Base-by-base conservation (phyloP, 1,284 basidiomycete genomes). In the Trichosporon inkin region DNA sequence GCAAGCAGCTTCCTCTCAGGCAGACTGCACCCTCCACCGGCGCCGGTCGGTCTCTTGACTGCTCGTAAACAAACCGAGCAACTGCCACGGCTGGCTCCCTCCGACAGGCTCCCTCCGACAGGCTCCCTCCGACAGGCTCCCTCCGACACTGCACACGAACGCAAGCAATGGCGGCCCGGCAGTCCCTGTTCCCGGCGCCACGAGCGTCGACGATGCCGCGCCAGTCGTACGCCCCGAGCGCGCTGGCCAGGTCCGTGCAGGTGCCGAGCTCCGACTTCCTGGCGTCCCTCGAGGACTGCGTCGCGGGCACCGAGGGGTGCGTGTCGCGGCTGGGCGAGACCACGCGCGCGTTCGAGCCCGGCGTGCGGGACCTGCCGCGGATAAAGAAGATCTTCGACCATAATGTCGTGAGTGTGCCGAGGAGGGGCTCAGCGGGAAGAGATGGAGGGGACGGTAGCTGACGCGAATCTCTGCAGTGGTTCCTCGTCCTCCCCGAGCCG, bases 401-500 rank as follows among this genome's bases (percentile, higher is more conserved):
- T 44, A 66, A 71, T 32, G 73, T 76, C 63, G 77, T 77, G 54
- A 56, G 74, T 71, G 1, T 1, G 6, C n/a, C n/a, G n/a, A n/a
- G n/a, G n/a, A n/a, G n/a, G n/a, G n/a, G n/a, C n/a, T n/a, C n/a
- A n/a, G n/a, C n/a, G n/a, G n/a, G n/a, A n/a, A 8, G 10, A 22
- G 34, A 16, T 19, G 2, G 11, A 14, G 11, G 28, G 16, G 17
- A 19, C 19, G 14, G 19, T 22, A 35, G 4, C 17, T 36, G 10
- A 10, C 10, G 1, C 39, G 20, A n/a, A 16, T 20, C n/a, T 35
- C 17, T 10, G 7, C 55, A 79, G 76, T 73, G 72, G 49, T 79
- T 67, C 68, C 69, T 79, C 17, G 65, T 78, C 40, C 62, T 79
- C 2, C 76, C 77, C 28, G 63, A 68, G 41, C 71, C 75, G 3